Percentiles rank a stretch among this genome's conserved stretches.
These are phyloP conservation scores for Trametes coccinea DNA, from an alignment of 768 basidiomycete genomes.

Conservation along the genomic window DNA sequence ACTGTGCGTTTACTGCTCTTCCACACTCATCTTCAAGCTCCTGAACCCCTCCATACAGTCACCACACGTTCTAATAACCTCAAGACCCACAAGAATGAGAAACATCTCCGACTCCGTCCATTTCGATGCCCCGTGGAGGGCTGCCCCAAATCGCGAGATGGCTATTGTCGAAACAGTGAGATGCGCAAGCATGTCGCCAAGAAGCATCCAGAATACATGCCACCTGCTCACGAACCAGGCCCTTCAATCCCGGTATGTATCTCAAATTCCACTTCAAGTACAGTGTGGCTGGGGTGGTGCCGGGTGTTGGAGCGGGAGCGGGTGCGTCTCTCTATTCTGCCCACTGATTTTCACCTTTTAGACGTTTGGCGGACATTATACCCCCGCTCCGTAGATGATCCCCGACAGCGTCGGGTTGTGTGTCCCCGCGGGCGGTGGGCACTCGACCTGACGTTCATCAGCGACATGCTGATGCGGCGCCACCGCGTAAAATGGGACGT, in stretches of 20 bases:
- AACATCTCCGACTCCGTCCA: constrained; percentile 1
- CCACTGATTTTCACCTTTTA: not conserved
- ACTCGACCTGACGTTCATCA: not conserved
- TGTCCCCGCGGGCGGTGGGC: not conserved
- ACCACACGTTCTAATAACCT: not conserved
- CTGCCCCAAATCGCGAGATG: not conserved
- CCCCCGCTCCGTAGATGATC: not conserved
- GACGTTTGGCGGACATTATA: not conserved
- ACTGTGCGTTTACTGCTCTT: not conserved
- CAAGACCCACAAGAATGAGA: not conserved
- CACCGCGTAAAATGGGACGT: not conserved
- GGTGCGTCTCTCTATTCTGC: not conserved
- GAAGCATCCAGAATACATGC: not conserved
- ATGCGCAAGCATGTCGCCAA: not conserved
- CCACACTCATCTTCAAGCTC: not conserved
- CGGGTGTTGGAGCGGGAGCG: not conserved
- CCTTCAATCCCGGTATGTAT: not conserved
- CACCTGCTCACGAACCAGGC: not conserved
- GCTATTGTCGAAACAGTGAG: constrained; percentile 1
- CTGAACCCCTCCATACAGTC: not conserved
- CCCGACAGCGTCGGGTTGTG: not conserved
- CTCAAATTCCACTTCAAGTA: not conserved
- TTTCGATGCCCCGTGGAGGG: not conserved
- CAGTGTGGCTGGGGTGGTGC: not conserved
- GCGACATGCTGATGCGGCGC: not conserved